phyloP scores from a whole-genome alignment of 2,329 filamentous ascomycete species.

The Diplodia scrobiculata region DNA sequence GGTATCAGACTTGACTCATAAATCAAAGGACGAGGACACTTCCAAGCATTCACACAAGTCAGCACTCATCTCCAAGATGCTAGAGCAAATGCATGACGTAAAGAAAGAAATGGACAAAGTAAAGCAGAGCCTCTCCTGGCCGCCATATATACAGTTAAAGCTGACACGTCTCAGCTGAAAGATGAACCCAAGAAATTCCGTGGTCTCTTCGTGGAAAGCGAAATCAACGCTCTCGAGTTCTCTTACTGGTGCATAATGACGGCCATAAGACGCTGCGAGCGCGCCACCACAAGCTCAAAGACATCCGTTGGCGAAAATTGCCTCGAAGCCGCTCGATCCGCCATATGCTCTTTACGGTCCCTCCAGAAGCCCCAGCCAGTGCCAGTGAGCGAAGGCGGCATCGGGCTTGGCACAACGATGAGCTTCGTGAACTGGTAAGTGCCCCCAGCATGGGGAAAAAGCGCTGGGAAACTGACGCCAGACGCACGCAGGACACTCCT shows the following conservation, averaged over 20 bases:
- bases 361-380: constrained; percentile 32
- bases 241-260: constrained; percentile 41
- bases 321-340: constrained; percentile 38
- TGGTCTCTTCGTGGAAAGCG: constrained; percentile 34
- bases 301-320: constrained; percentile 38
- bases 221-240: constrained; percentile 35
- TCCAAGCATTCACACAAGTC: constrained; percentile 31
- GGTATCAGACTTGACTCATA: constrained; percentile 18
- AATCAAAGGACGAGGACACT: constrained; percentile 28
- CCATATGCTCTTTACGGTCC: constrained; percentile 38
- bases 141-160: background rate
- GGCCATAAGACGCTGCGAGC: constrained; percentile 37
- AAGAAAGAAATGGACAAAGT: background rate
- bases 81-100: background rate
- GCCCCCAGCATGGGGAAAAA: no score
- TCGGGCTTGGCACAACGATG: background rate
- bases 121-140: constrained; percentile 30
- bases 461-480: no score
- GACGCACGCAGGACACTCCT: constrained; percentile 37
- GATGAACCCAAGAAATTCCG: constrained; percentile 29
- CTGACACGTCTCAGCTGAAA: constrained; percentile 31
- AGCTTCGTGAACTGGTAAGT: constrained; percentile 15
- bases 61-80: constrained; percentile 28
- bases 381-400: background rate
- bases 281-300: constrained; percentile 37